Base-by-base conservation (phyloP, 352 stramenopile genomes). In the Plasmopara viticola region DNA sequence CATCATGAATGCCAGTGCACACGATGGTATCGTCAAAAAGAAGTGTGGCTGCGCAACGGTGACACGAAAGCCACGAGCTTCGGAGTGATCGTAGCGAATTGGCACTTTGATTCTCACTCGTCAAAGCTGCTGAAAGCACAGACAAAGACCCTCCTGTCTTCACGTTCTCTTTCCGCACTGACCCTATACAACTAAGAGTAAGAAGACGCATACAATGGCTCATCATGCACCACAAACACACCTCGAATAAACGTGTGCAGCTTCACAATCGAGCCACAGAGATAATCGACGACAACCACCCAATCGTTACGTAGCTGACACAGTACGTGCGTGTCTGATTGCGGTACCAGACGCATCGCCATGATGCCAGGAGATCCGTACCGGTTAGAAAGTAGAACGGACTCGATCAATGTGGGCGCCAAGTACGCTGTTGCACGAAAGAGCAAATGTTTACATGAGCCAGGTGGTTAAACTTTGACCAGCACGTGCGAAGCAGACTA, bases 261-360 rank as follows among this genome's bases (percentile, higher is more conserved):
- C 53, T 85, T 85, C 14, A 72, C n/a, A 20, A 84, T 49, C 0
- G 50, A 46, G 8, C 68, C 60, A 17, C 33, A 48, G 9, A 73
- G 46, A 20, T 69, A 68, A 46, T 90, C 79, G 5, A 87, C 39
- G 9, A 83, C 58, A 17, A 86, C 62, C 14, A 87, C 51, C 79
- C 79, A 90, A 53, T 88, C 77, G 37, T 87, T 90, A 8, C 74
- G 71, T 6, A 90, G 58, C 35, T 90, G 77, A 48, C 74, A 78
- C 10, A 87, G 44, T 15, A 87, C 50, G 42, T 84, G 67, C 0
- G 64, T 74, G 10, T 54, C 58, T 0, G 57, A 74, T 13, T 65
- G 56, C 0, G 58, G 75, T 4, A 67, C 15, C 6, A 74, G 52
- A 4, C 62, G 69, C 34, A 88, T 62, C 6, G 74, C 74, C 35